Conservation (phyloP, 73 alveolate species). For the Paramecium sonneborni region DNA sequence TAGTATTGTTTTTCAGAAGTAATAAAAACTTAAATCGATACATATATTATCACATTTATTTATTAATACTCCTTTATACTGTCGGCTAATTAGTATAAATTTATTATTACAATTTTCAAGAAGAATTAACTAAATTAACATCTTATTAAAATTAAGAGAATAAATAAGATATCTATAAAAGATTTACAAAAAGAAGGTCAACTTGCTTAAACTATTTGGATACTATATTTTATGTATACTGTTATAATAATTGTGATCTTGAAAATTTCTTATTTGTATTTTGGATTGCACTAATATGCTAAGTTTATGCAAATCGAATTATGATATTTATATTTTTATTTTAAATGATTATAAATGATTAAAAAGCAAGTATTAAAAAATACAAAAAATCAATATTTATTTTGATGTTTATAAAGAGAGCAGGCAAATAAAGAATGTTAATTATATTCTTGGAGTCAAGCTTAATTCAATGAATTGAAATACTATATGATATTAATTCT, state of each 20-base stretch:
- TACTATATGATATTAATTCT: too few species aligned
- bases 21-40: conserved; percentile 2
- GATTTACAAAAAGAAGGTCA: not conserved
- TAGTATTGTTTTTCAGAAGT: not conserved
- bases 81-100: conserved; percentile 18
- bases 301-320: not conserved
- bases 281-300: not conserved
- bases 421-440: too few species aligned
- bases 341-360: not conserved
- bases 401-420: too few species aligned
- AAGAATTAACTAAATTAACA: conserved; percentile 15
- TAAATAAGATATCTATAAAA: not conserved
- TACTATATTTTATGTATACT: not conserved
- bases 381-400: too few species aligned
- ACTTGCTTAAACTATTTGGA: not conserved
- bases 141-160: conserved; percentile 3
- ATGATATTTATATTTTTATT: not conserved
- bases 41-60: conserved; percentile 2
- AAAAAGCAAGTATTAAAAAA: too few species aligned
- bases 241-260: not conserved
- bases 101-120: not conserved
- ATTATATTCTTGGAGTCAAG: too few species aligned
- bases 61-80: not conserved
- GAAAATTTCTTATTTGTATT: not conserved
- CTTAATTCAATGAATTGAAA: too few species aligned